Evolutionary conservation across 2,329 filamentous ascomycete species (phyloP).

Genomic region (Pseudohalonectria lignicola): DNA sequence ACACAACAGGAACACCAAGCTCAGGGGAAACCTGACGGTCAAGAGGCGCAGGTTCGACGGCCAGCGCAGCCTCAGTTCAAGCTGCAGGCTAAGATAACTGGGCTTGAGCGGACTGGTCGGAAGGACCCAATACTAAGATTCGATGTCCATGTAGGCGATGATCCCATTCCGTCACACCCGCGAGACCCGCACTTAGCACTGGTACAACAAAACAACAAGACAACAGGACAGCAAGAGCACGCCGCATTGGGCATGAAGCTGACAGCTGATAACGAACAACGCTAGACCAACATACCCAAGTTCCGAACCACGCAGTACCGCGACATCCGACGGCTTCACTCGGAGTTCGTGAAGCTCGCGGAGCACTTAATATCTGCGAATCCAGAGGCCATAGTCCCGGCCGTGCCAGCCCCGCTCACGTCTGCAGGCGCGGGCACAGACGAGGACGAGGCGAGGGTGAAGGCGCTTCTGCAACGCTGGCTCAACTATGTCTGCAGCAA

Average conservation of each 20-base stretch:
- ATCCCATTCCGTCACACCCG: too few relatives aligned
- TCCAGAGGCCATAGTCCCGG: constrained; percentile 86
- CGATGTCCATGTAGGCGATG: constrained; percentile 77
- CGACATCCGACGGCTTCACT: constrained; percentile 89
- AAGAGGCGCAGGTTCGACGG: constrained; percentile 40
- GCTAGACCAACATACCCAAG: constrained; percentile 91
- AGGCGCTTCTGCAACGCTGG: constrained; percentile 86
- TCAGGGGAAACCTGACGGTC: constrained; percentile 7
- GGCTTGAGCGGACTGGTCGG: constrained; percentile 81
- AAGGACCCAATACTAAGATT: constrained; percentile 94
- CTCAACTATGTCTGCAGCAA: constrained; percentile 88
- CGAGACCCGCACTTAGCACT: too few relatives aligned
- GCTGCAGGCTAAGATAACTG: constrained; percentile 90
- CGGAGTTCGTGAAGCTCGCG: constrained; percentile 92
- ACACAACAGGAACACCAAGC: constrained; percentile 10
- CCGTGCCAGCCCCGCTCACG: constrained; percentile 88
- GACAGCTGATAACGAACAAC: background rate
- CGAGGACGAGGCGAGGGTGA: constrained; percentile 85
- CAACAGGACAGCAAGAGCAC: background rate
- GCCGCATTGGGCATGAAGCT: background rate
- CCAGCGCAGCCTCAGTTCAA: constrained; percentile 61
- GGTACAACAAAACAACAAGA: background rate
- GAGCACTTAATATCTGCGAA: constrained; percentile 97
- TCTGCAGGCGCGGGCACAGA: constrained; percentile 92
- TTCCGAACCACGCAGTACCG: constrained; percentile 98